Percentiles rank a stretch among this genome's conserved stretches.
These are phyloP conservation scores for Cenchrus purpureus DNA, from an alignment of 176 grass and related monocot species.

Conservation along the genomic window DNA sequence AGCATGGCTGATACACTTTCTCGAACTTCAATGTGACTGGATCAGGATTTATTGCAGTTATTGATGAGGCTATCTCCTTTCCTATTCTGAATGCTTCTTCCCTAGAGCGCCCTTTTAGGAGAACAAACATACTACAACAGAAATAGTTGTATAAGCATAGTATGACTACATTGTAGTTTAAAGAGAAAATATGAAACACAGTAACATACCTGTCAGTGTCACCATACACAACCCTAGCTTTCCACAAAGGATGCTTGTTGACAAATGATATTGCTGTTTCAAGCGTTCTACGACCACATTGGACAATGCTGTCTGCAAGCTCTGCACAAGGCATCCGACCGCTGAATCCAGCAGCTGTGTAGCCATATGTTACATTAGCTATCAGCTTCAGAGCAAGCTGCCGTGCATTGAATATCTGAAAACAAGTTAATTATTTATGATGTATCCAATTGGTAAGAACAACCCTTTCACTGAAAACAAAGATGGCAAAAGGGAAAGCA, in stretches of 20 bases:
- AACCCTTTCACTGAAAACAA: background rate
- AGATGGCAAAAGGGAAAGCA: constrained; percentile 25
- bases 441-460: constrained; percentile 16
- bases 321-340: constrained; percentile 99
- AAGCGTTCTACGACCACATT: constrained; percentile 93
- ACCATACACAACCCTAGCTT: constrained; percentile 96
- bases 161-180: constrained; percentile 9
- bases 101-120: constrained; percentile 77
- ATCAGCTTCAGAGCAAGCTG: constrained; percentile 96
- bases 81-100: constrained; percentile 93
- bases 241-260: constrained; percentile 81
- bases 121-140: constrained; percentile 85
- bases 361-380: constrained; percentile 98
- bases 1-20: constrained; percentile 93
- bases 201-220: constrained; percentile 90
- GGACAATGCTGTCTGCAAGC: constrained; percentile 96
- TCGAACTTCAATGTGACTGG: constrained; percentile 93
- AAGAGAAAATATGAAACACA: constrained; percentile 35
- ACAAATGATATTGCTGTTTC: constrained; percentile 93
- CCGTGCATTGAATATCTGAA: constrained; percentile 95
- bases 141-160: constrained; percentile 38
- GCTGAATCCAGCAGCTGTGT: constrained; percentile 95
- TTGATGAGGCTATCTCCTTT: constrained; percentile 86
- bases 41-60: constrained; percentile 80
- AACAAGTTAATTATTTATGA: constrained; percentile 23